Evolutionary conservation across 805 yeast species (phyloP).

Genomic region (Teunomyces tritomae): DNA sequence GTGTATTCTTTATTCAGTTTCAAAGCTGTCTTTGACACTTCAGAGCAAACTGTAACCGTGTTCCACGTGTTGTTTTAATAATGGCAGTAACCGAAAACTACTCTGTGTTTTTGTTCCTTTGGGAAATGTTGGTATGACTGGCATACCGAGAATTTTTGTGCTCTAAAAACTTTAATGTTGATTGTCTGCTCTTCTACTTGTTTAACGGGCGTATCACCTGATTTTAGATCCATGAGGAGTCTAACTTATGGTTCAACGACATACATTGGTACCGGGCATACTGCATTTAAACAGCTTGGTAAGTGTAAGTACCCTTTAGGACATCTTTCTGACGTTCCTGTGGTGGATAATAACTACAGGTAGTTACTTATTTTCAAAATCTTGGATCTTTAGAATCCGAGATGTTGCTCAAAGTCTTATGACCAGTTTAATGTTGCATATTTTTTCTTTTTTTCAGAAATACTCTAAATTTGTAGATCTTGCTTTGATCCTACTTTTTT

Average conservation of each 20-base stretch:
- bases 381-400: slow-evolving; percentile 2
- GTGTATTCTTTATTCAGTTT: no score
- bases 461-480: no score
- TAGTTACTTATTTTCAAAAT: background rate
- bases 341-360: background rate
- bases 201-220: slow-evolving; percentile 17
- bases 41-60: no score
- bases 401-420: no score
- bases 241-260: slow-evolving; percentile 28
- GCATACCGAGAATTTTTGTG: slow-evolving; percentile 18
- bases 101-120: background rate
- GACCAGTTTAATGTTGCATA: no score
- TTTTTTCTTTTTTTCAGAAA: no score
- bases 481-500: background rate
- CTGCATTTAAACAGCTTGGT: slow-evolving; percentile 7
- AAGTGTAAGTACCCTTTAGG: slow-evolving; percentile 13
- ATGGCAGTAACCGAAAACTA: background rate
- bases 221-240: slow-evolving; percentile 18
- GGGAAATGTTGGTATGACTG: background rate
- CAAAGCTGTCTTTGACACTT: no score
- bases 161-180: slow-evolving; percentile 21
- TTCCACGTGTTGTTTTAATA: no score
- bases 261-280: slow-evolving; percentile 16
- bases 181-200: slow-evolving; percentile 22
- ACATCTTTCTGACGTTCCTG: slow-evolving; percentile 5